Conservation (phyloP, 345 rosid genomes). For the Cochlearia excelsa region DNA sequence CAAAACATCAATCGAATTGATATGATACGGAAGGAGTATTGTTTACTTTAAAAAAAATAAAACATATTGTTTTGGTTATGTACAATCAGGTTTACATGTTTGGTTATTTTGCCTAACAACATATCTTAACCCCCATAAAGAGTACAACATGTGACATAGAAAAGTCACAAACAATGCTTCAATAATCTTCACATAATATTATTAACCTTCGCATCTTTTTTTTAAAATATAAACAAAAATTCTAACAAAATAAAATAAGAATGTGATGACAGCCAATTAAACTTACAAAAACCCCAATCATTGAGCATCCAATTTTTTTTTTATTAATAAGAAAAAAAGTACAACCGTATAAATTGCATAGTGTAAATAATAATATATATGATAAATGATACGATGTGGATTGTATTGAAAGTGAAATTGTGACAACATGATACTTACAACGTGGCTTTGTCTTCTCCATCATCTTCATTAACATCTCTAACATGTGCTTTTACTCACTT, state of each 20-base stretch:
- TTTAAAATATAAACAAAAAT: neutral
- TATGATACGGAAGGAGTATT: no score
- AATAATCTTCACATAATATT: neutral
- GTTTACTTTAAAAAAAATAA: neutral
- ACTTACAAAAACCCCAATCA: slow-evolving; percentile 30
- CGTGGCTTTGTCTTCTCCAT: slow-evolving; percentile 38
- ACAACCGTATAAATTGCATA: slow-evolving; percentile 28
- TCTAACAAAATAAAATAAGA: neutral
- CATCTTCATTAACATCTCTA: slow-evolving; percentile 35
- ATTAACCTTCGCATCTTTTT: no score
- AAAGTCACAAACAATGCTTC: slow-evolving; percentile 2
- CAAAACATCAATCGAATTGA: no score
- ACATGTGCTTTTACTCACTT: slow-evolving; percentile 35
- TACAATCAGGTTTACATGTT: slow-evolving; percentile 11
- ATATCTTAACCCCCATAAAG: neutral
- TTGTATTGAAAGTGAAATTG: slow-evolving; percentile 23
- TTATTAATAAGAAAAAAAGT: slow-evolving; percentile 15
- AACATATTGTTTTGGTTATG: slow-evolving; percentile 12
- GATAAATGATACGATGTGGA: slow-evolving; percentile 27
- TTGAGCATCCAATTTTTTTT: slow-evolving; percentile 5
- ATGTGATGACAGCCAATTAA: slow-evolving; percentile 17
- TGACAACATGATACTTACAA: slow-evolving; percentile 36
- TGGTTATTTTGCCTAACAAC: slow-evolving; percentile 11
- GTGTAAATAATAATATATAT: slow-evolving; percentile 3
- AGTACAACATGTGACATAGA: slow-evolving; percentile 16